Base-by-base conservation (phyloP, 176 grass and related monocot species). In the Oryza meyeriana region DNA sequence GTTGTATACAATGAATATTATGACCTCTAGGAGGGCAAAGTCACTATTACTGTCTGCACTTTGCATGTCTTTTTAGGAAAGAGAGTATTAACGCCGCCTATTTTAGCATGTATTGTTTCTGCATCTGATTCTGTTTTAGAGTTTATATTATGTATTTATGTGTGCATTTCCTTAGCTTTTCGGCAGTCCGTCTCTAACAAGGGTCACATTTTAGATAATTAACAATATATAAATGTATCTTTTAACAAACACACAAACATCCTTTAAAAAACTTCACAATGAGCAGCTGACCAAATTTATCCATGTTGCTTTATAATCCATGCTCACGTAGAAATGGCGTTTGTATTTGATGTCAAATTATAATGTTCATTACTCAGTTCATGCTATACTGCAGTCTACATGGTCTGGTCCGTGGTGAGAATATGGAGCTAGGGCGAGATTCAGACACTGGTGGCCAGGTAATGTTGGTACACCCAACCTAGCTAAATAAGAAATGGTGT, bases 381-480 rank as follows among this genome's bases (percentile, higher is more conserved):
- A 42, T 76, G 36, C 59, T 40, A 4, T 65, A 16, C 30, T 78
- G 66, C 85, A 94, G 92, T 61, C 68, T 94, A 84, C 92, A 94
- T 84, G 92, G 92, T 84, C 80, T 94, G 72, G 89, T 94, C 72
- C 88, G 92, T 79, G 88, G 92, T 78, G 92, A 94, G 77, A 88
- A 94, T 74, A 94, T 94, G 92, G 92, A 94, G 85, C 92, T 94
- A 81, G 92, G 92, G 10, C 85, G 92, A 71, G 92, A 94, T 94
- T 94, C 92, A 64, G 88, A 94, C 80, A 94, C 92, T 18, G 92
- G 92, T 84, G 92, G 92, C 42, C 92, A 94, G 88, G 92, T 94
- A 94, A 88, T 80, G 17, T 75, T 75, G 12, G 14, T 64, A 24
- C 32, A 70, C 50, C 18, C 36, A 71, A 25, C 24, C 32, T 16